Conservation (phyloP, 2,329 filamentous ascomycete species). For the Microcyclospora pomicola region DNA sequence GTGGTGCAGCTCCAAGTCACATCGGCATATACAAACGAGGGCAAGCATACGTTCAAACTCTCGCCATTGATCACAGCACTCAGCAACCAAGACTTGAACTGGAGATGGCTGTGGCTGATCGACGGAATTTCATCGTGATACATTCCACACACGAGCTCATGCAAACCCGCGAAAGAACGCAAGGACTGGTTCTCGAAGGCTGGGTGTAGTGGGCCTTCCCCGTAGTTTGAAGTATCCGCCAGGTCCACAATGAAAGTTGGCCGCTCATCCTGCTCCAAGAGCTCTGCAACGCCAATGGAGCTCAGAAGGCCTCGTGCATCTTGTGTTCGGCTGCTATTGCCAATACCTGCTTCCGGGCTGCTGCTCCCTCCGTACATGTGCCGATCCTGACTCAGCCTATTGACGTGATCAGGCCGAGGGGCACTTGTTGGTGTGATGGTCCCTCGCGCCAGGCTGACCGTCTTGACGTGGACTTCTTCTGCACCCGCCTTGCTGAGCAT, state of each 20-base stretch:
- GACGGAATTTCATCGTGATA: conserved; percentile 23
- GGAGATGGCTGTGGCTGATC: conserved; percentile 36
- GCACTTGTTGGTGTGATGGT: conserved; percentile 21
- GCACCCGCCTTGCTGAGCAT: conserved; percentile 39
- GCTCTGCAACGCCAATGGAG: conserved; percentile 53
- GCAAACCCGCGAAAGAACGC: conserved; percentile 41
- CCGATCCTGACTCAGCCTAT: conserved; percentile 24
- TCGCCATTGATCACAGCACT: conserved; percentile 41
- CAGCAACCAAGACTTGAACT: conserved; percentile 58
- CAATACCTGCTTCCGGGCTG: conserved; percentile 12
- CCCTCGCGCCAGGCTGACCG: conserved; percentile 37
- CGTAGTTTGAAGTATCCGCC: conserved; percentile 41
- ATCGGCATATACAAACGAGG: conserved; percentile 48
- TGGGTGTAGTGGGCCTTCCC: conserved; percentile 42
- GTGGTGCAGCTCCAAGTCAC: conserved; percentile 59
- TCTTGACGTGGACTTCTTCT: conserved; percentile 39
- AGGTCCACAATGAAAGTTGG: conserved; percentile 66
- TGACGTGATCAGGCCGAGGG: conserved; percentile 35
- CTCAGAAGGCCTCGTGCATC: conserved; percentile 37
- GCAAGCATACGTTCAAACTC: conserved; percentile 38
- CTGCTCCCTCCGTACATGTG: conserved; percentile 11
- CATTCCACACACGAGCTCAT: conserved; percentile 43
- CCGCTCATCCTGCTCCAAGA: conserved; percentile 62
- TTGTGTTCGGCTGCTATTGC: conserved; percentile 5
- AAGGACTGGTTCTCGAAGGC: conserved; percentile 57